Evolutionary conservation across 2,329 filamentous ascomycete species (phyloP), one percentile per base, ranked within the genome.

Genomic region (Fusarium annulatum): DNA sequence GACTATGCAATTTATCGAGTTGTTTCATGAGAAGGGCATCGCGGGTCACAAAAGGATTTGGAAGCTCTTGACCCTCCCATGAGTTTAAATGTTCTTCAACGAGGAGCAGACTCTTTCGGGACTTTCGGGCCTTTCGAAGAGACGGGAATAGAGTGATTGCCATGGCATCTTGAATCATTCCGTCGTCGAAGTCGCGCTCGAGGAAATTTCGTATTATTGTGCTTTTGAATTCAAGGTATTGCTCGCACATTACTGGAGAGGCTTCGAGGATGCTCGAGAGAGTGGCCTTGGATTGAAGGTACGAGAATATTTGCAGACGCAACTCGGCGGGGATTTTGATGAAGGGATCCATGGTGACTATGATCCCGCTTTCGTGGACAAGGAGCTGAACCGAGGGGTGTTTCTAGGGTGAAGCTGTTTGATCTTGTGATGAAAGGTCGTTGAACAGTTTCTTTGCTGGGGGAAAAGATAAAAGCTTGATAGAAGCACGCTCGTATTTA

Each of bases 91-190:
- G 30, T 5, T 2, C 21, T 0, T 23, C 5, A 8, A 51, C 11
- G 3, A 9, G 2, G 28, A 7, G 2, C 14, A 2, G 1, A 9
- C 28, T 9, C 28, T 30, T 30, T 11, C 28, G 28, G 2, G 8
- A 14, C 11, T 7, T 23, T 11, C 21, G 30, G 10, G 30, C 16
- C 15, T 18, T 8, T 7, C 15, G 9, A 16, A 34, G 15, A 6
- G 48, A 34, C 2, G 30, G 48, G 12, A 23, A 51, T 18, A 55
- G 15, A 12, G 69, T 61, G 10, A 72, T 64, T 18, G 10, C 62
- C 58, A 59, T 64, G 8, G 71, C 64, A 34, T 73, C 69, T 39
- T 73, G 69, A 0, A 66, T 53, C 71, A 72, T 73, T 1, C 55
- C n/a, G 10, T 51, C 48, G 11, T 72, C 59, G 1, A 72, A 46